phyloP scores from a whole-genome alignment of 768 basidiomycete genomes.

The Boletales sp. region DNA sequence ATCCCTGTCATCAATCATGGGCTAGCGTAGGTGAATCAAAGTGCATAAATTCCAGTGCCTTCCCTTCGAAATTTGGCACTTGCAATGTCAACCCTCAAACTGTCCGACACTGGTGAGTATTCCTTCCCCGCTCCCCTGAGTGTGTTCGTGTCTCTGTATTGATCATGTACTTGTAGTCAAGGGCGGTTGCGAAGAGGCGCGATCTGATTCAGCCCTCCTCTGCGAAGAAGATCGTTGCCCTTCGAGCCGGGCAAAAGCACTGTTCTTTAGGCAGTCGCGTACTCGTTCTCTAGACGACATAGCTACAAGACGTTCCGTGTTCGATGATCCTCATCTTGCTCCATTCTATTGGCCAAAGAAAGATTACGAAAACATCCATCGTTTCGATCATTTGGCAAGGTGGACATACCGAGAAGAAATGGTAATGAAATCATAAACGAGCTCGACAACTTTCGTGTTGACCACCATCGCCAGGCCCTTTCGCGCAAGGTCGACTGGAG shows the following conservation, averaged over 20 bases:
- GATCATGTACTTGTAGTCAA: neutral
- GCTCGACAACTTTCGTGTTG: neutral
- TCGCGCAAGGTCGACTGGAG: constrained; percentile 59
- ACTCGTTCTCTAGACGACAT: constrained; percentile 30
- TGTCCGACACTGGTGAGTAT: neutral
- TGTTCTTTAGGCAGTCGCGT: neutral
- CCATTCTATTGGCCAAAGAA: constrained; percentile 45
- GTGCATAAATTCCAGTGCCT: too few relatives aligned
- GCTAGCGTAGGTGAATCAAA: too few relatives aligned
- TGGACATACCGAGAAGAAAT: constrained; percentile 60
- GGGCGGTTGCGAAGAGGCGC: neutral
- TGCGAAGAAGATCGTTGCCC: neutral
- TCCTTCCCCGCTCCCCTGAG: neutral
- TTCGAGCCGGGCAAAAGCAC: neutral
- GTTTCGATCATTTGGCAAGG: constrained; percentile 53
- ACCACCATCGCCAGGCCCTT: constrained; percentile 32
- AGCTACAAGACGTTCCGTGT: constrained; percentile 51
- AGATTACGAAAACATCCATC: constrained; percentile 52
- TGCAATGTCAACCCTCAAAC: neutral
- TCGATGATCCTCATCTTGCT: constrained; percentile 46
- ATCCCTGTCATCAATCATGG: too few relatives aligned
- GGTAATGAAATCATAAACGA: constrained; percentile 20
- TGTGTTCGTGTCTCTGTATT: neutral
- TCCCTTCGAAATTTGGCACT: neutral
- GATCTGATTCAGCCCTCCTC: neutral